phyloP scores from a whole-genome alignment of 2,329 filamentous ascomycete genomes.

The Alternaria consortialis region DNA sequence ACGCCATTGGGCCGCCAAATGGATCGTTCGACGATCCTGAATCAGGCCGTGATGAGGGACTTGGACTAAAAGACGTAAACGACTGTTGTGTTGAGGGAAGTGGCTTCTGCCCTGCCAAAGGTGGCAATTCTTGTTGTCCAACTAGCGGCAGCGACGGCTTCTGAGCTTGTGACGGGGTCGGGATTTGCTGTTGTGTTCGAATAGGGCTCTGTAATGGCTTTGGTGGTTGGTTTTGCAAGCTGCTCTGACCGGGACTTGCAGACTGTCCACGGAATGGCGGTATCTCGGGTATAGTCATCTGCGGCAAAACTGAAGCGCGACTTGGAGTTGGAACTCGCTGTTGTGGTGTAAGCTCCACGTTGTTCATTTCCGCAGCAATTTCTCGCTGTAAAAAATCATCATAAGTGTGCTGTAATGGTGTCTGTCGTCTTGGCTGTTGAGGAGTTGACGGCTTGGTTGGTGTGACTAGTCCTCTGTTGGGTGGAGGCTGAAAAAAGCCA shows the following conservation, averaged over 20 bases:
- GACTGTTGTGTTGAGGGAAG: constrained; percentile 36
- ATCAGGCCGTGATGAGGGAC: constrained; percentile 25
- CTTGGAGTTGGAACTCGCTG: constrained; percentile 45
- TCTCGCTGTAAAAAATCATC: constrained; percentile 60
- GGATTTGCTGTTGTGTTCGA: constrained; percentile 22
- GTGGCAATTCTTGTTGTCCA: constrained; percentile 38
- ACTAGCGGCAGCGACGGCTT: constrained; percentile 32
- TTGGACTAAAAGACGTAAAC: constrained; percentile 29
- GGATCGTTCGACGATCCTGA: constrained; percentile 42
- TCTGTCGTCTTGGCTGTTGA: constrained; percentile 44
- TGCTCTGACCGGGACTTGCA: constrained; percentile 22
- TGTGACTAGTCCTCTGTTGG: constrained; percentile 39
- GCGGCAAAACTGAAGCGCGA: constrained; percentile 42
- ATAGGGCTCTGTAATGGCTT: constrained; percentile 35
- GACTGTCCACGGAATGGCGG: constrained; percentile 44
- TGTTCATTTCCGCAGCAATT: constrained; percentile 53
- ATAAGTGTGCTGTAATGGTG: constrained; percentile 47
- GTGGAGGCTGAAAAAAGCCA: constrained; percentile 43
- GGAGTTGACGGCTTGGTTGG: constrained; percentile 46
- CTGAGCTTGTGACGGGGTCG: constrained; percentile 21
- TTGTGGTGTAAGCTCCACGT: constrained; percentile 50
- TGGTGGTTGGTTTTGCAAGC: constrained; percentile 24
- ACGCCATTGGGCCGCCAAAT: constrained; percentile 37
- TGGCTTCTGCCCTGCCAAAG: constrained; percentile 37
- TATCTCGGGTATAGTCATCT: constrained; percentile 46